Evolutionary conservation across 805 yeast genomes (phyloP).

Genomic region (Metschnikowia hibisci): DNA sequence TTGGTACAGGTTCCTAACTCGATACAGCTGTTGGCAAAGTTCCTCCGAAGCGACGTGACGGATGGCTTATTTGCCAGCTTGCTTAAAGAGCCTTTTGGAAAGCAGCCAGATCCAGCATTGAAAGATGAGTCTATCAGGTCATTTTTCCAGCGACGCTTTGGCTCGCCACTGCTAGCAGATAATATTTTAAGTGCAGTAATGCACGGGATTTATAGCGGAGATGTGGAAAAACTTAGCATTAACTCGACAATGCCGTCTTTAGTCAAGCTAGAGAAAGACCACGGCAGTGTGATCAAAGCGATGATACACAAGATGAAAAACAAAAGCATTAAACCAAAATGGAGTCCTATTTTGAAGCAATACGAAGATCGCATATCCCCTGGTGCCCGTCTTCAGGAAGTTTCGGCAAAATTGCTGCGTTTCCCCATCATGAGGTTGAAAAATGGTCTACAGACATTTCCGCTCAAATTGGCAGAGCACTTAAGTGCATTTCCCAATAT

Average conservation of each 20-base stretch:
- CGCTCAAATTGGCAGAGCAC: constrained; percentile 38
- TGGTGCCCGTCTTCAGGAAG: constrained; percentile 32
- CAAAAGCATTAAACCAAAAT: constrained; percentile 6
- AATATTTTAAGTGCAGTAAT: constrained; percentile 75
- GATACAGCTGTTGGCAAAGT: constrained; percentile 23
- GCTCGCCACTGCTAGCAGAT: constrained; percentile 42
- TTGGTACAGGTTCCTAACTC: constrained; percentile 55
- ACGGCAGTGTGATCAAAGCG: constrained; percentile 56
- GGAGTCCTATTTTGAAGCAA: constrained; percentile 20
- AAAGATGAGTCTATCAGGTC: constrained; percentile 69
- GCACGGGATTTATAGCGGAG: constrained; percentile 87
- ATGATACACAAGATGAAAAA: constrained; percentile 30
- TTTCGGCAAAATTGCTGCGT: constrained; percentile 39
- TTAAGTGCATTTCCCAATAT: constrained; percentile 41
- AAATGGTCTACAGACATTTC: constrained; percentile 55
- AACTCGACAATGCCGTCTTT: constrained; percentile 54
- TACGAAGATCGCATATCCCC: constrained; percentile 43
- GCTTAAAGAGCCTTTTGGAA: constrained; percentile 49
- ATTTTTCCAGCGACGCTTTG: constrained; percentile 69
- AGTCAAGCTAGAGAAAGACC: constrained; percentile 52
- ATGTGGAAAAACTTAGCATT: constrained; percentile 61
- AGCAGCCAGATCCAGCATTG: constrained; percentile 10
- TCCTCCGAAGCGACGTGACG: constrained; percentile 43
- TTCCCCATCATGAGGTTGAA: constrained; percentile 61
- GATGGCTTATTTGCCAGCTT: constrained; percentile 43